These are phyloP conservation scores for Kurtzmaniella quercitrusa DNA, from an alignment of 1,139 yeast genomes.

Conservation along the genomic window DNA sequence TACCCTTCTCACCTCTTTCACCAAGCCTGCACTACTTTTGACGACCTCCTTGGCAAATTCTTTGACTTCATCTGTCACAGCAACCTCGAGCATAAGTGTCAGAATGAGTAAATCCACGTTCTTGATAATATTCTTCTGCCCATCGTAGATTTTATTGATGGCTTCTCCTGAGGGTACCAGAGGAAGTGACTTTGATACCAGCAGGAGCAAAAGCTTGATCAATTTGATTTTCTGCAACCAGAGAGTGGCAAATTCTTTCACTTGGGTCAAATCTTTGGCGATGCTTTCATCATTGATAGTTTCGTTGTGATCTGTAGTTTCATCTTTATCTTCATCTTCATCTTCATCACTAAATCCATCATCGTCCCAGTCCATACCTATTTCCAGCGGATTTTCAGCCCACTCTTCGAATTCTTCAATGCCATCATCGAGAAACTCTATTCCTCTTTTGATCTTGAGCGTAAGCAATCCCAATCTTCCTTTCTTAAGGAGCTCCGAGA, in stretches of 20 bases:
- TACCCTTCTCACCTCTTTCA: constrained; percentile 30
- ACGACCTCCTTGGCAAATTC: constrained; percentile 22
- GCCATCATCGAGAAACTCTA: constrained; percentile 55
- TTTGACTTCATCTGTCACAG: constrained; percentile 23
- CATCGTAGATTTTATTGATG: constrained; percentile 32
- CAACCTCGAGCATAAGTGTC: constrained; percentile 43
- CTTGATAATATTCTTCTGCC: constrained; percentile 29
- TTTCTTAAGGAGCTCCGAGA: constrained; percentile 33
- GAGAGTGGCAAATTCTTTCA: constrained; percentile 35
- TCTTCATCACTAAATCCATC: constrained; percentile 18
- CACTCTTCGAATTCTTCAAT: constrained; percentile 63
- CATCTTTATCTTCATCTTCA: constrained; percentile 17
- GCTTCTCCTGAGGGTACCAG: constrained; percentile 26
- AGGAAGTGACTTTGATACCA: constrained; percentile 55
- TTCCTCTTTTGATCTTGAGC: constrained; percentile 39
- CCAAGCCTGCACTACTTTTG: constrained; percentile 25
- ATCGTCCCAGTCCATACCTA: constrained; percentile 24
- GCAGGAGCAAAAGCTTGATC: constrained; percentile 49
- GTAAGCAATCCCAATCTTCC: constrained; percentile 53
- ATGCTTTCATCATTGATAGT: constrained; percentile 1
- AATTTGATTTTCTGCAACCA: constrained; percentile 55
- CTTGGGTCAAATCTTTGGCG: constrained; percentile 13
- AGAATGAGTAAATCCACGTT: constrained; percentile 44
- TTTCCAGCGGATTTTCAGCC: constrained; percentile 54
- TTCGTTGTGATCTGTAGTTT: constrained; percentile 10